A percentile compares a stretch with the other conserved stretches of the same genome.
Evolutionary conservation across 768 basidiomycete species (phyloP).

Genomic region (Serendipita indica): DNA sequence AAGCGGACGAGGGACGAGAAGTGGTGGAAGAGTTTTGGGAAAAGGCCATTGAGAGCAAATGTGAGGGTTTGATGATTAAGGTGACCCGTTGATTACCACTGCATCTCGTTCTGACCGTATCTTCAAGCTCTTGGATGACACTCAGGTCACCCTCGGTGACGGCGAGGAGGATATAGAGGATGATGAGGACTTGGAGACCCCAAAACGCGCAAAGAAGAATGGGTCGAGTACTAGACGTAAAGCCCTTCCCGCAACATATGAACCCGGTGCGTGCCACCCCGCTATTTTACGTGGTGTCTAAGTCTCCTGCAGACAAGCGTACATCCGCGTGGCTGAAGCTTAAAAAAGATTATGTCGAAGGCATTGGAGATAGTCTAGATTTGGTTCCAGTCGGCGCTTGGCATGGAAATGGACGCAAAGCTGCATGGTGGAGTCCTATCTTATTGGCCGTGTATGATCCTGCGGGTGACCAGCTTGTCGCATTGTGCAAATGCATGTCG

Average conservation of each 20-base stretch:
- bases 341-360: constrained; percentile 82
- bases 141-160: constrained; percentile 24
- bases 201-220: constrained; percentile 18
- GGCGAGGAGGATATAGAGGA: constrained; percentile 43
- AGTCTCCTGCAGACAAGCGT: constrained; percentile 44
- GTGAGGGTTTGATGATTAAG: constrained; percentile 93
- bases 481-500: constrained; percentile 84
- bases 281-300: neutral
- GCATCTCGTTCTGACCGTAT: constrained; percentile 2
- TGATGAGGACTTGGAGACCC: constrained; percentile 22
- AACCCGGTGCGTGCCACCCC: constrained; percentile 35
- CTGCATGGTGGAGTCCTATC: constrained; percentile 84
- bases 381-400: constrained; percentile 59
- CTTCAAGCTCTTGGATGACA: constrained; percentile 13
- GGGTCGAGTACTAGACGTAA: constrained; percentile 41
- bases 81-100: constrained; percentile 24
- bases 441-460: constrained; percentile 64
- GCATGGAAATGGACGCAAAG: constrained; percentile 83
- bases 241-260: constrained; percentile 71
- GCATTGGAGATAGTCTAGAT: constrained; percentile 62
- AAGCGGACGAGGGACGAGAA: constrained; percentile 46
- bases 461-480: constrained; percentile 45
- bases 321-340: constrained; percentile 81
- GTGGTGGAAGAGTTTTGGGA: constrained; percentile 62
- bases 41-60: constrained; percentile 55